Base-by-base conservation (phyloP, 148 eudicot genomes). In the Vaccinium myrtillus region DNA sequence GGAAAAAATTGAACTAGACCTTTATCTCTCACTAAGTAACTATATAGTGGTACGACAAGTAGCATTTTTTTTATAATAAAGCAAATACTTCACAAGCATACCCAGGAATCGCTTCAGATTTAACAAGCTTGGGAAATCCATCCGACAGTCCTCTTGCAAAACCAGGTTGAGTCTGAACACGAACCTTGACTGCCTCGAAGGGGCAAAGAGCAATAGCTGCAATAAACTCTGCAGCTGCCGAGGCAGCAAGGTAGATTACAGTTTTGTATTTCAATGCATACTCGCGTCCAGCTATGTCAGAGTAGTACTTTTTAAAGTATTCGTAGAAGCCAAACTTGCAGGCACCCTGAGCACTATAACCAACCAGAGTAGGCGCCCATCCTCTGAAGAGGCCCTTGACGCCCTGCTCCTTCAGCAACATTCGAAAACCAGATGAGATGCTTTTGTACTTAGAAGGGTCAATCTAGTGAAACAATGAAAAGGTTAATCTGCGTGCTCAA, bases 301-400 rank as follows among this genome's bases (percentile, higher is more conserved):
- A 77, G 36, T 77, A 77, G 36, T 77, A 77, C 58, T 77, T 77
- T 51, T 77, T 50, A n/a, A 77, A 77, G 21, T n/a, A 77, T 25
- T 77, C 80, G 10, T 77, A 77, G 58, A 77, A 77, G 19, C 59
- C 80, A 23, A 77, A 77, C 58, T 77, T 77, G 43, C 80, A 77
- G 46, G 80, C 80, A 50, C 59, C 58, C 39, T 77, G 80, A 21
- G 58, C 80, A 50, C 80, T 77, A 50, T 77, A 77, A 77, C 80
- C 80, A 77, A 77, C 36, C 56, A 77, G 46, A 1, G 21, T 77
- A 13, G 80, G 58, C 58, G 27, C 80, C 80, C 80, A 77, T 19
- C 80, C 80, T 27, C 59, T 50, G 80, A 77, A 77, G 58, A 77
- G 50, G 32, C 80, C 80, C 21, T 21, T 10, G 16, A 77, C 16